phyloP scores from a whole-genome alignment of 768 basidiomycete genomes.

The Podaxis mareebaensis region DNA sequence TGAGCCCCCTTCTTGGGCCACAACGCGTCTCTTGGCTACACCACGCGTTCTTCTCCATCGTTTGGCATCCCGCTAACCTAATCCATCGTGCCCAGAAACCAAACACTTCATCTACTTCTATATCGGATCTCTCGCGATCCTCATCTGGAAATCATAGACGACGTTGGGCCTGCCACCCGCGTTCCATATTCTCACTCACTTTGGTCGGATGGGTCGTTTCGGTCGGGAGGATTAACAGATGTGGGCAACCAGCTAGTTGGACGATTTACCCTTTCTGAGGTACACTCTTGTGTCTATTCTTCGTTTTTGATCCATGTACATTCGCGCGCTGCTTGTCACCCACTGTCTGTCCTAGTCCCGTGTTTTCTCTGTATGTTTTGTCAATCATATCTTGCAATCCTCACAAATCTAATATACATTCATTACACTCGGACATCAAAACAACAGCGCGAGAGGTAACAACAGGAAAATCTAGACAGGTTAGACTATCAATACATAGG shows the following conservation, averaged over 20 bases:
- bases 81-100: slow-evolving; percentile 62
- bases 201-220: slow-evolving; percentile 5
- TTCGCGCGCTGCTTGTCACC: slow-evolving; percentile 1
- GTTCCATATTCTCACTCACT: neutral
- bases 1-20: slow-evolving; percentile 36
- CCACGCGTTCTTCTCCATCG: slow-evolving; percentile 15
- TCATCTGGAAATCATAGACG: slow-evolving; percentile 89
- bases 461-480: slow-evolving; percentile 20
- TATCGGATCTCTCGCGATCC: slow-evolving; percentile 87
- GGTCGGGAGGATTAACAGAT: slow-evolving; percentile 7
- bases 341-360: neutral
- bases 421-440: slow-evolving; percentile 11
- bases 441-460: slow-evolving; percentile 3
- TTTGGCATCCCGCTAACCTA: slow-evolving; percentile 17
- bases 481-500: slow-evolving; percentile 10
- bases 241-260: neutral
- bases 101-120: slow-evolving; percentile 99
- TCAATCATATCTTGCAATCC: slow-evolving; percentile 10
- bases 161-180: neutral
- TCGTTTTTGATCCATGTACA: slow-evolving; percentile 6
- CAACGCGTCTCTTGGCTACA: slow-evolving; percentile 13
- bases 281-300: slow-evolving; percentile 1
- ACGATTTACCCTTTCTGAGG: neutral
- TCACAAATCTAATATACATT: slow-evolving; percentile 14
- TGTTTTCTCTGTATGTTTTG: slow-evolving; percentile 8